Conservation (phyloP, 2,329 filamentous ascomycete species). For the Periglandula ipomoeae region DNA sequence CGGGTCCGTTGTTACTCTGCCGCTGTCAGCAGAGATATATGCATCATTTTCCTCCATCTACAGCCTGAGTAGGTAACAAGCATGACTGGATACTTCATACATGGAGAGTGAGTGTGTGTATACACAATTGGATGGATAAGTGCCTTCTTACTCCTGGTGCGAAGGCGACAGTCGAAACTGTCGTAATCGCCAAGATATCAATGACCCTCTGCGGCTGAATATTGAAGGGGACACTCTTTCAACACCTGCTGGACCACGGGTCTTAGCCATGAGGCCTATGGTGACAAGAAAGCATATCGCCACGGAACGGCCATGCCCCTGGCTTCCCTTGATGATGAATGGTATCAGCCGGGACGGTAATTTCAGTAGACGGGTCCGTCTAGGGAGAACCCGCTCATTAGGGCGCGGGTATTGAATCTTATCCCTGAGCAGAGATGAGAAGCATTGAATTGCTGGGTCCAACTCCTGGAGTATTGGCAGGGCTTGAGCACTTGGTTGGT, state of each 20-base stretch:
- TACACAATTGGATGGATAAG: not conserved
- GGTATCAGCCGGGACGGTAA: not conserved
- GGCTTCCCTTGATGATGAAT: not conserved
- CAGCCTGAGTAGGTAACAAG: not conserved
- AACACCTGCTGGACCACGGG: too few species aligned
- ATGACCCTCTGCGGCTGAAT: not conserved
- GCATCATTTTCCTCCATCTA: not conserved
- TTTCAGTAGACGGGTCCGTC: slow-evolving; percentile 1
- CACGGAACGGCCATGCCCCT: not conserved
- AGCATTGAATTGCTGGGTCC: not conserved
- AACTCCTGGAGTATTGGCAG: slow-evolving; percentile 8
- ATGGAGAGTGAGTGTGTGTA: not conserved
- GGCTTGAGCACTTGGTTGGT: slow-evolving; percentile 21
- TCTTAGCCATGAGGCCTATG: not conserved
- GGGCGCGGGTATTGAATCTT: slow-evolving; percentile 10
- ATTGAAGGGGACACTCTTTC: not conserved
- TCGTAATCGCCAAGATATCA: not conserved
- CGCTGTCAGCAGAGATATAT: not conserved
- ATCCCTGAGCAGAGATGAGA: slow-evolving; percentile 12
- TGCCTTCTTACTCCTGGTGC: not conserved
- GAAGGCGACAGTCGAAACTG: not conserved
- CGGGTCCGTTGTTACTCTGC: not conserved
- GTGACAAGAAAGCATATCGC: not conserved
- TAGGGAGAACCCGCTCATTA: slow-evolving; percentile 10
- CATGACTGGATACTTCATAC: not conserved